Percentiles rank a stretch among this genome's conserved stretches.
Conservation (phyloP, 169 alveolate species). For the Eimeria sp. region DNA sequence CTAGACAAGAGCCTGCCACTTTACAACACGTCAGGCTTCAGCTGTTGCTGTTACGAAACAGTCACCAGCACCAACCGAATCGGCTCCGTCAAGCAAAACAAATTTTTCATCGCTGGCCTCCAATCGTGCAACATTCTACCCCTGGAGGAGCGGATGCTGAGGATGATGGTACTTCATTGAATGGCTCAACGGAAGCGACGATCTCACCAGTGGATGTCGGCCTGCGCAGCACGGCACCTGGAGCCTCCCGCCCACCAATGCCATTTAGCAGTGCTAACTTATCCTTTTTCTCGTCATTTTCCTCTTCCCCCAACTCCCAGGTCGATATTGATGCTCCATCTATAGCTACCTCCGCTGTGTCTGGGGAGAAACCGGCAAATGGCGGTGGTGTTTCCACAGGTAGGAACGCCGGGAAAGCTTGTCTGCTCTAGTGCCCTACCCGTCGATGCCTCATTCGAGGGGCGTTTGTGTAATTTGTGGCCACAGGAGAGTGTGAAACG, state of each 20-base stretch:
- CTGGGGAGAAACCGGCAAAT: neutral
- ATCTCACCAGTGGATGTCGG: slow-evolving; percentile 11
- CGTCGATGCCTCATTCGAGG: neutral
- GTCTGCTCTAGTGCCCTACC: neutral
- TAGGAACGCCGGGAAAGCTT: neutral
- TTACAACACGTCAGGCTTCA: slow-evolving; percentile 48
- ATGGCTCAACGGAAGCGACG: neutral
- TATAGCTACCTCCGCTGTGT: neutral
- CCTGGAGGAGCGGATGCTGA: slow-evolving; percentile 22
- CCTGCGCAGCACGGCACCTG: neutral
- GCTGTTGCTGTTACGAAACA: slow-evolving; percentile 41
- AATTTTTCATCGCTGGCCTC: slow-evolving; percentile 2
- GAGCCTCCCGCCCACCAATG: slow-evolving; percentile 18
- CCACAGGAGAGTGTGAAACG: slow-evolving; percentile 21
- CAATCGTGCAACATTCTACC: neutral
- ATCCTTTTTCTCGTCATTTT: slow-evolving; percentile 5
- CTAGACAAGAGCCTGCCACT: slow-evolving; percentile 34
- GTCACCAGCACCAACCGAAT: slow-evolving; percentile 14
- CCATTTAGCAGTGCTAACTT: slow-evolving; percentile 27
- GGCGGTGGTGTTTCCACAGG: slow-evolving; percentile 19
- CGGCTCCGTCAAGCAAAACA: slow-evolving; percentile 4
- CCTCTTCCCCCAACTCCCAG: slow-evolving; percentile 13
- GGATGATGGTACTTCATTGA: neutral
- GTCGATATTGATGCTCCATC: neutral
- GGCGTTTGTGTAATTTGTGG: neutral